Evolutionary conservation across 2,329 filamentous ascomycete genomes (phyloP).

Genomic region (Raffaelea albimanens): DNA sequence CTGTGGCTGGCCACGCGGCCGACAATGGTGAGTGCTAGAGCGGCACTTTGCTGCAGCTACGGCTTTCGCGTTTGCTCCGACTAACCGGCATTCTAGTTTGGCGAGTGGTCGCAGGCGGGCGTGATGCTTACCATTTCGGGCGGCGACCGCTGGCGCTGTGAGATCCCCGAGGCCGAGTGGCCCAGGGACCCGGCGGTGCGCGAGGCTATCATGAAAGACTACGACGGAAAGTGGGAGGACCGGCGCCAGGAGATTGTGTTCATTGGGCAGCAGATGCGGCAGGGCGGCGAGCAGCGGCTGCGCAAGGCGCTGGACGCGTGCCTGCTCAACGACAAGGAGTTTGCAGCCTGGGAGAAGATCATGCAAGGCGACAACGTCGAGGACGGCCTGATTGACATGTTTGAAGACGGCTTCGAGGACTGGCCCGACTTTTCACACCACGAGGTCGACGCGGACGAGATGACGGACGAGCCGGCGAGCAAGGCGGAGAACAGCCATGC

Average conservation of each 20-base stretch:
- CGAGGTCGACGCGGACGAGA: background rate
- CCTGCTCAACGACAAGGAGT: constrained; percentile 52
- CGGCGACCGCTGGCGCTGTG: constrained; percentile 50
- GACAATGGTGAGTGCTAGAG: background rate
- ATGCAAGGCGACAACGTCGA: constrained; percentile 5
- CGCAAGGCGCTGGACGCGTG: constrained; percentile 48
- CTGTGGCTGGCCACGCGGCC: constrained; percentile 52
- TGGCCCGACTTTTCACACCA: constrained; percentile 7
- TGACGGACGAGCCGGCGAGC: background rate
- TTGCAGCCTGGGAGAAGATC: constrained; percentile 23
- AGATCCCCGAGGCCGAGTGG: constrained; percentile 38
- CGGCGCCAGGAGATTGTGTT: constrained; percentile 64
- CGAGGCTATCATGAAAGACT: constrained; percentile 35
- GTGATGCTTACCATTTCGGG: constrained; percentile 53
- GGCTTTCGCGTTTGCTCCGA: background rate
- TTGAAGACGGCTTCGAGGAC: constrained; percentile 13
- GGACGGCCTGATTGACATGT: constrained; percentile 5
- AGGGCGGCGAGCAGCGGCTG: constrained; percentile 34
- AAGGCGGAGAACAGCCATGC: too few species aligned
- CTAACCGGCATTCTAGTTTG: constrained; percentile 15
- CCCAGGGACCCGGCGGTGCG: constrained; percentile 38
- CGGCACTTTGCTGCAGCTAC: background rate
- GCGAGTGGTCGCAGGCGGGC: constrained; percentile 56
- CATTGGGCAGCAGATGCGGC: constrained; percentile 53
- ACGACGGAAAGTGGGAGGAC: constrained; percentile 56